A percentile compares a stretch with the other conserved stretches of the same genome.
phyloP scores from a whole-genome alignment of 1,284 basidiomycete species.

The Puccinia hordei region DNA sequence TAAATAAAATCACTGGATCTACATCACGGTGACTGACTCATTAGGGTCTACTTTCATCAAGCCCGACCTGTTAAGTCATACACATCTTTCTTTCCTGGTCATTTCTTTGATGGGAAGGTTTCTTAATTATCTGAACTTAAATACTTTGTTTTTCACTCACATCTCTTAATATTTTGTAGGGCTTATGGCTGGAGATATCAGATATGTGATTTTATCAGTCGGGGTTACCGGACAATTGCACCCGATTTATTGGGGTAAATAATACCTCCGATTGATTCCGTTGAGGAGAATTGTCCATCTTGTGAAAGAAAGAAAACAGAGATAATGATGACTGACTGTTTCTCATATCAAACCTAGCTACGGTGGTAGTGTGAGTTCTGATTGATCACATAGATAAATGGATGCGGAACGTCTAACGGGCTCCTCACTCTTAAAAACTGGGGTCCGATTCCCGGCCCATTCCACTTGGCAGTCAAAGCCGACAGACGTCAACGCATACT shows the following conservation, averaged over 20 bases:
- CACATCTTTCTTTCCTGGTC: not conserved
- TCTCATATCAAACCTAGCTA: not conserved
- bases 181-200: slow-evolving; percentile 40
- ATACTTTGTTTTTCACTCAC: no score
- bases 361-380: slow-evolving; percentile 27
- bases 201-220: slow-evolving; percentile 25
- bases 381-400: not conserved
- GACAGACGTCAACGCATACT: slow-evolving; percentile 11
- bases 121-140: no score
- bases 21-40: not conserved
- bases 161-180: not conserved
- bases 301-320: no score
- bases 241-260: slow-evolving; percentile 33
- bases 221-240: slow-evolving; percentile 36
- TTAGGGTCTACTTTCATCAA: not conserved
- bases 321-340: slow-evolving; percentile 7
- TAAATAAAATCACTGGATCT: not conserved
- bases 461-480: slow-evolving; percentile 15
- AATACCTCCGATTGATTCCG: no score
- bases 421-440: not conserved
- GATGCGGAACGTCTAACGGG: no score
- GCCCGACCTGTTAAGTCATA: slow-evolving; percentile 33
- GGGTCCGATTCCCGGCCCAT: no score
- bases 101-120: not conserved
- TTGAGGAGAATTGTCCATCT: no score